These are phyloP conservation scores for Leccinum ponderosum DNA, from an alignment of 1,284 basidiomycete species.

Conservation along the genomic window DNA sequence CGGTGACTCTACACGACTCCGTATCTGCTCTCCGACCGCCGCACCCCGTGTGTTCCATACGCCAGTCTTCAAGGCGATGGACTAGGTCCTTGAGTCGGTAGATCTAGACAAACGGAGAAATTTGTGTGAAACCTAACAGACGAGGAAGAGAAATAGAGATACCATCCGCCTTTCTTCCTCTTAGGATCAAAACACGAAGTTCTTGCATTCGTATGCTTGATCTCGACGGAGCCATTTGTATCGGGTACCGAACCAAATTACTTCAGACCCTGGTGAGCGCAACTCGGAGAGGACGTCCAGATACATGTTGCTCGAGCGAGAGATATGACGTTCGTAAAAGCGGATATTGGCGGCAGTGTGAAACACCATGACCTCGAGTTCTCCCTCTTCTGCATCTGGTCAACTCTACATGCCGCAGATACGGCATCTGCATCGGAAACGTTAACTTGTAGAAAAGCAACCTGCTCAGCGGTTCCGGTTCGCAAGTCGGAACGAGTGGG, in stretches of 20 bases:
- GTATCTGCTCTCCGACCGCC: not conserved
- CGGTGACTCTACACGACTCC: no score
- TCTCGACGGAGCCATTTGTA: constrained; percentile 20
- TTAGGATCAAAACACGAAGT: constrained; percentile 6
- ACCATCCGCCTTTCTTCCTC: constrained; percentile 1
- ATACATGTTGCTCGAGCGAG: constrained; percentile 50
- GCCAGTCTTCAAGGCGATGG: constrained; percentile 12
- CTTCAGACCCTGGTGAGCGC: constrained; percentile 27
- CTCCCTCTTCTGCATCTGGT: constrained; percentile 38
- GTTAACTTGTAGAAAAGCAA: constrained; percentile 60
- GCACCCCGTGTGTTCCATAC: constrained; percentile 12
- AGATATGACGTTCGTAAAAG: constrained; percentile 63
- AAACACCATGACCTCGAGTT: constrained; percentile 55
- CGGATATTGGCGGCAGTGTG: constrained; percentile 75
- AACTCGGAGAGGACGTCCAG: constrained; percentile 18
- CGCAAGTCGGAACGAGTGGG: constrained; percentile 56
- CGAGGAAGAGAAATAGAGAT: not conserved
- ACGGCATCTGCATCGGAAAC: constrained; percentile 54
- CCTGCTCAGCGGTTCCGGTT: constrained; percentile 46
- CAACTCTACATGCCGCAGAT: constrained; percentile 63
- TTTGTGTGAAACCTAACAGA: not conserved
- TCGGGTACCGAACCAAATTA: constrained; percentile 19
- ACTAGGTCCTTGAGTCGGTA: constrained; percentile 12
- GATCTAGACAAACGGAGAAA: constrained; percentile 3
- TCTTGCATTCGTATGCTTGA: constrained; percentile 11